These are phyloP conservation scores for Incumbomyces delicatus DNA, from an alignment of 2,329 filamentous ascomycete genomes.

Conservation along the genomic window DNA sequence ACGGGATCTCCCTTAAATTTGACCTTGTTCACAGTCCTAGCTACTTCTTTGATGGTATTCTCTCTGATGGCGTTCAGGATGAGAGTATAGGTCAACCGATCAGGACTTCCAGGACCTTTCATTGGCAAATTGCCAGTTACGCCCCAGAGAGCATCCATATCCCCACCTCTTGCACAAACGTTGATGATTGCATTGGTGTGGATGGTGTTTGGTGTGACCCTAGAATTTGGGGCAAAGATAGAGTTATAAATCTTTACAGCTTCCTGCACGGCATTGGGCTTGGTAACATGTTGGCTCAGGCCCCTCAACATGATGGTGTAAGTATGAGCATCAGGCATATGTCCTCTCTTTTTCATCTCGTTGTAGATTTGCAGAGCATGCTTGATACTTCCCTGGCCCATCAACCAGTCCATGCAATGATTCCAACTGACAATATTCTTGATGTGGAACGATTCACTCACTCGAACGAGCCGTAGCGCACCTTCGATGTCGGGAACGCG, in stretches of 20 bases:
- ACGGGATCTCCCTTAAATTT: slow-evolving; percentile 1
- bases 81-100: slow-evolving; percentile 67
- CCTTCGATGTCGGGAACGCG: slow-evolving; percentile 51
- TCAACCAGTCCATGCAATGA: slow-evolving; percentile 62
- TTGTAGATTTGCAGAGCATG: slow-evolving; percentile 76
- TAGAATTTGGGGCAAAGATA: slow-evolving; percentile 54
- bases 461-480: slow-evolving; percentile 57
- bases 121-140: slow-evolving; percentile 64
- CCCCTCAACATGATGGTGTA: slow-evolving; percentile 77
- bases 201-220: slow-evolving; percentile 62
- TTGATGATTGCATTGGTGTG: slow-evolving; percentile 84
- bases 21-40: slow-evolving; percentile 20
- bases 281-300: slow-evolving; percentile 51
- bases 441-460: slow-evolving; percentile 37
- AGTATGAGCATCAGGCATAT: slow-evolving; percentile 70
- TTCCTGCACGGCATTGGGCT: slow-evolving; percentile 51
- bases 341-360: slow-evolving; percentile 95
- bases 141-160: slow-evolving; percentile 73
- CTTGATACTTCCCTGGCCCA: slow-evolving; percentile 51
- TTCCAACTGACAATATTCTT: slow-evolving; percentile 78
- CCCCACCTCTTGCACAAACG: slow-evolving; percentile 62
- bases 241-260: slow-evolving; percentile 69
- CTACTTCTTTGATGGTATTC: slow-evolving; percentile 24
- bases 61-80: slow-evolving; percentile 67
- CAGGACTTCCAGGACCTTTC: slow-evolving; percentile 51